Base-by-base conservation (phyloP, 768 basidiomycete species). In the Crucibulum laeve region DNA sequence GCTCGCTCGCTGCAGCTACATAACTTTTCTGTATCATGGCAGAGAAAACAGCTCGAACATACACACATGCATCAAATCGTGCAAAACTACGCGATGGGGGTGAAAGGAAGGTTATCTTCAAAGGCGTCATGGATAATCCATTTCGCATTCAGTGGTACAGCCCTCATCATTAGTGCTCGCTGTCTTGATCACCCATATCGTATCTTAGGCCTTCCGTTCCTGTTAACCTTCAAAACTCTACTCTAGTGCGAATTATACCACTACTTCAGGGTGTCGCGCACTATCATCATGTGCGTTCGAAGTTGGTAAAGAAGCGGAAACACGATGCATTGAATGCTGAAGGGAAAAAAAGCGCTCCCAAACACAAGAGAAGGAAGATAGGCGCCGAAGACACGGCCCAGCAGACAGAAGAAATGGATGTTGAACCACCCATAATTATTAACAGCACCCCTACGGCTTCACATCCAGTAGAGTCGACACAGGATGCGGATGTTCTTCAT, bases 121-220 rank as follows among this genome's bases (percentile, higher is more conserved):
- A 80, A 50, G 73, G 77, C 45, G 82, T 84, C 0, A 64, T 91
- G 18, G 81, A 82, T 40, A 90, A 77, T 46, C 89, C 89, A 2
- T 84, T 85, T 52, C 72, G 74, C 8, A 67, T 90, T 13, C 58
- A 63, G 56, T 91, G 89, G 89, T 89, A 54, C n/a, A n/a, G n/a
- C n/a, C n/a, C n/a, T n/a, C n/a, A n/a, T n/a, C n/a, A n/a, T n/a
- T n/a, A n/a, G n/a, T n/a, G n/a, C n/a, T n/a, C n/a, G n/a, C n/a
- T n/a, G n/a, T n/a, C n/a, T n/a, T n/a, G n/a, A 17, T 40, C 28
- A 40, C 49, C 42, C 28, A 38, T 34, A 23, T 26, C 39, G 11
- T 41, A 37, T 43, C 25, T 23, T 48, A 87, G 86, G 86, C 86
- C 85, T 1, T 67, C 65, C 8, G 67, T 87, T 6, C 72, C 86